Base-by-base conservation (phyloP, 225 moss, liverwort and hornwort species). In the Physcomitrium patens region DNA sequence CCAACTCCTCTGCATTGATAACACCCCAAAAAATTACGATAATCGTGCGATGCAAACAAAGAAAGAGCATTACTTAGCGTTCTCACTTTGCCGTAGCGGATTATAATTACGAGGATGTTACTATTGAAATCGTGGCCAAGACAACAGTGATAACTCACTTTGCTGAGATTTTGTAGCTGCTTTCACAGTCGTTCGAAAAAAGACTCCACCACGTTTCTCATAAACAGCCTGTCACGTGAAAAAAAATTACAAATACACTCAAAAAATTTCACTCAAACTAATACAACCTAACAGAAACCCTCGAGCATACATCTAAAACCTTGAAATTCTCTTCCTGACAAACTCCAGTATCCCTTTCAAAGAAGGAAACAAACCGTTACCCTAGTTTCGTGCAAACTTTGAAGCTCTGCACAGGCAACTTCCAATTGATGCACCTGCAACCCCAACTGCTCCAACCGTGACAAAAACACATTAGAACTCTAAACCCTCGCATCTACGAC, bases 401-500 rank as follows among this genome's bases (percentile, higher is more conserved):
- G 81, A 28, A 93, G 89, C 85, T 93, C 91, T 58, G 81, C 84
- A 58, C 84, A 89, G 28, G 87, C 91, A 9, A 93, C 93, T 66
- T 91, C 91, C 83, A 93, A 68, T 64, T 83, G 72, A 68, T 91
- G 93, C 60, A 91, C 82, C 91, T 91, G 87, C 73, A 78, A 56
- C 18, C 27, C 60, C 66, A 62, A 62, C 31, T 27, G 31, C 9
- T 27, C 63, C 51, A 46, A 43, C 20, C n/a, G 54, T 20, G 15
- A 69, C 4, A 10, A 6, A 24, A 59, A 12, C 10, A 42, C 24
- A 49, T 7, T 47, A 3, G 59, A n/a, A 24, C 8, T 22, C 65
- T 9, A 1, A 14, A 3, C 13, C 3, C 26, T 48, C 8, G 12
- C 18, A 3, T 28, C 0, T 9, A 28, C 8, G 28, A 47, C 60